phyloP scores from a whole-genome alignment of 2,329 filamentous ascomycete genomes.

The Clonostachys sp. region DNA sequence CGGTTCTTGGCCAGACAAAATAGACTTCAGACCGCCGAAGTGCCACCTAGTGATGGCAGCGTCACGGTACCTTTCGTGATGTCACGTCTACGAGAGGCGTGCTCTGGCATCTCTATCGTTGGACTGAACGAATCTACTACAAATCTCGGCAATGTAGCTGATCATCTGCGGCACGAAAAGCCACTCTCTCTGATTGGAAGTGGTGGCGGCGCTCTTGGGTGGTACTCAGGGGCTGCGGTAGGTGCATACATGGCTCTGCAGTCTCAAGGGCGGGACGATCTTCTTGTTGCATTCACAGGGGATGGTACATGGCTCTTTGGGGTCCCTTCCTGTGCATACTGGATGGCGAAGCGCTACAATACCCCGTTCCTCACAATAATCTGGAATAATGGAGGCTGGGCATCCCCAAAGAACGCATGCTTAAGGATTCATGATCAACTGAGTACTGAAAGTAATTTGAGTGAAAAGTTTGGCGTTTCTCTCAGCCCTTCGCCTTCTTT shows the following conservation, averaged over 20 bases:
- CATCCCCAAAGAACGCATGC: slow-evolving; percentile 7
- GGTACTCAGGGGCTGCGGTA: slow-evolving; percentile 23
- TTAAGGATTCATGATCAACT: slow-evolving; percentile 10
- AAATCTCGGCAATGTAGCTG: slow-evolving; percentile 35
- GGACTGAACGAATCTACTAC: slow-evolving; percentile 59
- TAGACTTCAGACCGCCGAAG: slow-evolving; percentile 36
- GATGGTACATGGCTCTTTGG: slow-evolving; percentile 11
- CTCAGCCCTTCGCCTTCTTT: slow-evolving; percentile 9
- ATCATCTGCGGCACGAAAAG: slow-evolving; percentile 53
- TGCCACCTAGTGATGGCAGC: slow-evolving; percentile 40
- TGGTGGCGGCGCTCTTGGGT: slow-evolving; percentile 22
- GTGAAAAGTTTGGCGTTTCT: slow-evolving; percentile 7
- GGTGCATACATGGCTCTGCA: slow-evolving; percentile 16
- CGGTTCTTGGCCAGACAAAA: slow-evolving; percentile 6
- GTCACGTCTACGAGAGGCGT: slow-evolving; percentile 42
- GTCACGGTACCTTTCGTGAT: slow-evolving; percentile 50
- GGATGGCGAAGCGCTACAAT: slow-evolving; percentile 8
- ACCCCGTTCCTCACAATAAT: slow-evolving; percentile 10
- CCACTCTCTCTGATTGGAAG: slow-evolving; percentile 19
- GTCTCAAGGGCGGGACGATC: slow-evolving; percentile 1
- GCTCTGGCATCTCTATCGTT: slow-evolving; percentile 56
- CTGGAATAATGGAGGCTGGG: slow-evolving; percentile 12
- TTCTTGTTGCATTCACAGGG: slow-evolving; percentile 8
- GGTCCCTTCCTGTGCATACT: slow-evolving; percentile 9
- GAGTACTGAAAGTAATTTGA: slow-evolving; percentile 3